phyloP scores from a whole-genome alignment of 2,329 filamentous ascomycete genomes.

The Hypocrella siamensis region DNA sequence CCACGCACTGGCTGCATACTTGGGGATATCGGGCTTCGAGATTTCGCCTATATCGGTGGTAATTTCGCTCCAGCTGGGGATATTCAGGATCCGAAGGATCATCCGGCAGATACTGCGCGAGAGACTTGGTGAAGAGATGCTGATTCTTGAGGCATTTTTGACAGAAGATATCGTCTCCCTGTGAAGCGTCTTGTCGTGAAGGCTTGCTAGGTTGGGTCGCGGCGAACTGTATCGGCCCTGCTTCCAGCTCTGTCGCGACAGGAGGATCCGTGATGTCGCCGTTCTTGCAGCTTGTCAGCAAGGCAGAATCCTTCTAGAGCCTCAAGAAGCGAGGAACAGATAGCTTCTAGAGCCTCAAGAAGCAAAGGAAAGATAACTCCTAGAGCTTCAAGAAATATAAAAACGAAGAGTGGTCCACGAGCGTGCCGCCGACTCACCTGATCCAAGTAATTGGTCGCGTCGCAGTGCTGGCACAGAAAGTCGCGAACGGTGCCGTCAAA shows the following conservation, averaged over 20 bases:
- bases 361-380: no score
- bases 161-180: constrained; percentile 41
- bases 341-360: neutral
- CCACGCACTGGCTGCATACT: constrained; percentile 69
- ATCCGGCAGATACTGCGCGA: constrained; percentile 65
- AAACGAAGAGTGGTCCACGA: no score
- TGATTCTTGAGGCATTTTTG: constrained; percentile 78
- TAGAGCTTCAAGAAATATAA: no score
- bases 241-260: constrained; percentile 31
- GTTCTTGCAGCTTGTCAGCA: constrained; percentile 39
- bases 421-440: constrained; percentile 36
- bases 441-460: constrained; percentile 80
- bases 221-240: constrained; percentile 29
- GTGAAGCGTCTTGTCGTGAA: constrained; percentile 9
- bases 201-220: constrained; percentile 18
- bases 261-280: constrained; percentile 86
- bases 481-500: constrained; percentile 42
- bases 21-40: constrained; percentile 79
- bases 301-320: accelerated
- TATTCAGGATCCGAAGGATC: constrained; percentile 53
- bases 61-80: constrained; percentile 47
- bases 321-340: neutral
- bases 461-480: constrained; percentile 65
- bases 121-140: constrained; percentile 55
- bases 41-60: constrained; percentile 52